Evolutionary conservation across 768 basidiomycete species (phyloP), one percentile per base, ranked within the genome.

Genomic region (Epithele typhae): DNA sequence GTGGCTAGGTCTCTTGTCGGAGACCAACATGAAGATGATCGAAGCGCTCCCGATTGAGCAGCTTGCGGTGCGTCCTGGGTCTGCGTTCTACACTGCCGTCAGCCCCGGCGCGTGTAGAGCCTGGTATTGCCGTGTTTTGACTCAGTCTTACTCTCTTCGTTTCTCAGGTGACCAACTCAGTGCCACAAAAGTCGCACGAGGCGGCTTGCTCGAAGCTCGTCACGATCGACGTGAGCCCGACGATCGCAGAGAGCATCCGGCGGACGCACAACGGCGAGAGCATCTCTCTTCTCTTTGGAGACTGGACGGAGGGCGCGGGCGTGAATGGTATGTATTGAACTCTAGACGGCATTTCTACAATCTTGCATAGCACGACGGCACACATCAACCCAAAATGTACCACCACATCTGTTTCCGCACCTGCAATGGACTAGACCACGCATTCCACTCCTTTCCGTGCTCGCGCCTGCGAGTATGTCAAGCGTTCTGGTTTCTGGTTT

Each of bases 241-340:
- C 89, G 30, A 83, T 99, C 54, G 89, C 96, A 5, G 96, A 99
- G 72, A 92, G 90, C 55, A 96, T 99, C 45, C 84, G 96, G 34
- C 76, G 95, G 51, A 93, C 90, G 3, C 92, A 94, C 65, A 94
- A 94, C 51, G 92, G 92, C 47, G 92, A 94, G 69, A 92, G 89
- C 52, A 92, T 94, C 59, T 90, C 87, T 53, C 63, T 92, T 27
- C 70, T 94, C 10, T 93, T 94, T 55, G 87, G 86, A 33, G 90
- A 91, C 58, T 89, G 85, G 82, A 73, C 82, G 21, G 82, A 84
- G 40, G 62, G 55, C 14, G 59, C 57, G 37, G 57, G 61, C 34
- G 49, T 57, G 35, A 53, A 53, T 27, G 55, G 54, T 25, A 39
- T 50, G 41, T 62, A 59, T 46, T 54, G 37, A 49, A 40, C 37